Evolutionary conservation across 805 yeast species (phyloP).

Genomic region (Candida sanyiensis): DNA sequence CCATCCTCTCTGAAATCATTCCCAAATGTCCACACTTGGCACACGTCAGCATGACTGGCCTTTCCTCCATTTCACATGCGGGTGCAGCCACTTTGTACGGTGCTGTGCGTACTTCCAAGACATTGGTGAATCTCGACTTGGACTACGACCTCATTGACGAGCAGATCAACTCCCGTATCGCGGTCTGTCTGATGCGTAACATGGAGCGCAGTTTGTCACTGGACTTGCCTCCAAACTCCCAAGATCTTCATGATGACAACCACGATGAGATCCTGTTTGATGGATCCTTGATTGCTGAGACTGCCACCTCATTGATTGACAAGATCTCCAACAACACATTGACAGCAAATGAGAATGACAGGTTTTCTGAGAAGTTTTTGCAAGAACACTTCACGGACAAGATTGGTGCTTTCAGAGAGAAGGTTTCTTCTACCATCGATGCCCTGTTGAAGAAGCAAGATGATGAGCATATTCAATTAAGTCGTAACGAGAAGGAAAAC

Average conservation of each 20-base stretch:
- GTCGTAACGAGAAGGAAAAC: slow-evolving; percentile 68
- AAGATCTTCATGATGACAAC: slow-evolving; percentile 17
- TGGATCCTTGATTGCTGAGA: slow-evolving; percentile 66
- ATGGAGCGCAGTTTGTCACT: slow-evolving; percentile 55
- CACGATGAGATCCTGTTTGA: slow-evolving; percentile 66
- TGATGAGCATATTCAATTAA: slow-evolving; percentile 36
- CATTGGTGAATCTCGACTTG: slow-evolving; percentile 63
- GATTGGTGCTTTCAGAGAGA: slow-evolving; percentile 32
- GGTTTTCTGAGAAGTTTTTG: slow-evolving; percentile 32
- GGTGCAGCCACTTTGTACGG: slow-evolving; percentile 62
- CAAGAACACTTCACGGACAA: slow-evolving; percentile 37
- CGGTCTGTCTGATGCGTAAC: slow-evolving; percentile 76
- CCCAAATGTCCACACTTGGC: slow-evolving; percentile 62
- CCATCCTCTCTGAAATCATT: slow-evolving; percentile 58
- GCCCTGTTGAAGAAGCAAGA: slow-evolving; percentile 54
- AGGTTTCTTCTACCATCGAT: slow-evolving; percentile 45
- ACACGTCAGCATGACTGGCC: slow-evolving; percentile 66
- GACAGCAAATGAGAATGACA: slow-evolving; percentile 23
- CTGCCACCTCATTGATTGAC: slow-evolving; percentile 61
- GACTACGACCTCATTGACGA: slow-evolving; percentile 59
- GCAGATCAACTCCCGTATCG: slow-evolving; percentile 62
- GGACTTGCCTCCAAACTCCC: slow-evolving; percentile 7
- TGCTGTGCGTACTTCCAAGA: slow-evolving; percentile 58
- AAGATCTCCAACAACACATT: slow-evolving; percentile 24
- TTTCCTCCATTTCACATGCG: slow-evolving; percentile 48